phyloP scores from a whole-genome alignment of 495 filamentous ascomycete genomes.

The Trichoderma asperelloides region DNA sequence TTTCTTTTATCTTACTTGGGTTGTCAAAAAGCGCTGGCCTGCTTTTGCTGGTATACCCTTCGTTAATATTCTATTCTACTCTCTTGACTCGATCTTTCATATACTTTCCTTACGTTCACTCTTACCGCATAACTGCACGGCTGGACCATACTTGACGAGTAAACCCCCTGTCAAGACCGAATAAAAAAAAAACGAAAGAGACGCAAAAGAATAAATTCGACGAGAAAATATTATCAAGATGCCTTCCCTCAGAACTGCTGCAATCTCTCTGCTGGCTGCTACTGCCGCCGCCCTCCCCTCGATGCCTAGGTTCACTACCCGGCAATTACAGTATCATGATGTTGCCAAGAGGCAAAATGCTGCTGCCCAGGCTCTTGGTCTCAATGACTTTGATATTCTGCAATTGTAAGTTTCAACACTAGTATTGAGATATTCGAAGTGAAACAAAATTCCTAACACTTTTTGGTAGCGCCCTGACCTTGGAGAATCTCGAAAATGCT shows the following conservation, averaged over 20 bases:
- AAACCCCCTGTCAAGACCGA: conserved; percentile 8
- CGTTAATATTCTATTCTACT: conserved; percentile 18
- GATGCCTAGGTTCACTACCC: conserved; percentile 32
- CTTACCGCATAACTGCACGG: conserved; percentile 32
- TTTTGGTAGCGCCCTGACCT: conserved; percentile 46
- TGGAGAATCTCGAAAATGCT: conserved; percentile 53
- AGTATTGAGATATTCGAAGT: neutral
- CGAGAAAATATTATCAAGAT: conserved; percentile 27
- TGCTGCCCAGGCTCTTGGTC: conserved; percentile 39
- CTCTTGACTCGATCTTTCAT: neutral
- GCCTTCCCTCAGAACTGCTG: conserved; percentile 39
- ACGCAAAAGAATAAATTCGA: conserved; percentile 12
- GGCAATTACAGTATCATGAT: conserved; percentile 35
- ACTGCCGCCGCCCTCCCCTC: conserved; percentile 38
- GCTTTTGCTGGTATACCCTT: conserved; percentile 39
- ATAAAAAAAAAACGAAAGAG: conserved; percentile 18
- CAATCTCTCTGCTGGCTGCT: conserved; percentile 25
- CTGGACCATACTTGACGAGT: conserved; percentile 30
- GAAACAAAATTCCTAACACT: conserved; percentile 15
- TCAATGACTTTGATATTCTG: conserved; percentile 58
- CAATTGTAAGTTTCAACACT: conserved; percentile 49
- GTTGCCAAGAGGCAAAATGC: conserved; percentile 43
- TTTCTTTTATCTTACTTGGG: conserved; percentile 1
- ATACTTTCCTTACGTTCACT: conserved; percentile 33
- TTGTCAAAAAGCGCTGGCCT: conserved; percentile 45